Percentiles rank a stretch among this genome's conserved stretches.
phyloP scores from a whole-genome alignment of 148 eudicot genomes.

The Rhododendron henanense region DNA sequence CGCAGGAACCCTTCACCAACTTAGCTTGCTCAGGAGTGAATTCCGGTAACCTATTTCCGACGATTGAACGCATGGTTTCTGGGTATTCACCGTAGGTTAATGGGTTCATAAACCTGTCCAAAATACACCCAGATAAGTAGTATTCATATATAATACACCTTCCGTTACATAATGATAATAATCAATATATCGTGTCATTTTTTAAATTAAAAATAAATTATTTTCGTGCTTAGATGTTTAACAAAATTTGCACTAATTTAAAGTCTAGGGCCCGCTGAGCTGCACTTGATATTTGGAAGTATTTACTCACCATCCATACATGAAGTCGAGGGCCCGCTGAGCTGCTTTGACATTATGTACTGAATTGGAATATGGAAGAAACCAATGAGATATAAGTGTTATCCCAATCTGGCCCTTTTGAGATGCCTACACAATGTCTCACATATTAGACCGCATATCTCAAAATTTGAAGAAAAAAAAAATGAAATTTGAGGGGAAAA shows the following conservation, averaged over 20 bases:
- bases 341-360: neutral
- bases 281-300: neutral
- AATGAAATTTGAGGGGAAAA: no score
- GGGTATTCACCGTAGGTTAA: neutral
- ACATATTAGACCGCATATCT: neutral
- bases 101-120: conserved; percentile 4
- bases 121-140: neutral
- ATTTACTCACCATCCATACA: conserved; percentile 8
- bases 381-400: neutral
- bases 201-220: no score
- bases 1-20: conserved; percentile 4
- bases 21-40: neutral
- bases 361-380: neutral
- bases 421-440: neutral
- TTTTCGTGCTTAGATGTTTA: no score
- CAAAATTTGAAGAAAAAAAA: no score
- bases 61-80: neutral
- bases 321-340: conserved; percentile 7
- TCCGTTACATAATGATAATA: no score
- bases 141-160: neutral
- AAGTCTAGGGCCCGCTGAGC: no score
- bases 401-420: conserved; percentile 11
- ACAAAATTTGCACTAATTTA: no score
- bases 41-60: neutral
- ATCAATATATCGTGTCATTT: no score